Evolutionary conservation across 2,329 filamentous ascomycete species (phyloP), one percentile per base, ranked within the genome.

Genomic region (Aspergillus ustus): DNA sequence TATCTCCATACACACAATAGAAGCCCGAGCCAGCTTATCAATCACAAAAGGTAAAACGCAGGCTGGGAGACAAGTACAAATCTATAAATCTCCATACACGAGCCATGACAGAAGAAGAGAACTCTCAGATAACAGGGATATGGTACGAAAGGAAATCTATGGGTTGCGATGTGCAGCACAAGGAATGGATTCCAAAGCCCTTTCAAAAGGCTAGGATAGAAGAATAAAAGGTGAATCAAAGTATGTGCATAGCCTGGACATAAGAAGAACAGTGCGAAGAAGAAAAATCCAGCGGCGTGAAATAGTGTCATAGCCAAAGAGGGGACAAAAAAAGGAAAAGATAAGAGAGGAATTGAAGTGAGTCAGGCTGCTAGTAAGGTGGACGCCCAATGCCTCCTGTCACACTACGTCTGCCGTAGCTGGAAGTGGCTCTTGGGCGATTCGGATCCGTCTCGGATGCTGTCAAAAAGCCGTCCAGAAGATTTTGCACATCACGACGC

Each of bases 381-480:
- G 74, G 74, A 19, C 73, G 72, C 44, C 74, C 73, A 40, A 76
- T 70, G 13, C 74, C 74, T 46, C 71, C 70, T 9, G 64, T 71
- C 11, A 67, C 63, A 49, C 66, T 64, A 19, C 73, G 70, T 63
- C 68, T 67, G 52, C 61, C 65, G 46, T 60, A 58, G 46, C 44
- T 60, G 56, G 60, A 66, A 46, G 62, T 56, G 19, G 62, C 45
- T 46, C 65, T 61, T 15, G 60, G 63, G 52, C 61, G 65, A 56
- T 65, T 49, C 49, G 62, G n/a, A 6, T 66, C 62, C 20, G 59
- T 63, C 25, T 70, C 62, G 28, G 67, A 61, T 17, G 71, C 69
- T 13, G 72, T 72, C 19, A 77, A 63, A 62, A 78, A 75, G 0
- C 75, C 73, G 49, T 77, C 72, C 43, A 80, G 63, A 11, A 80